Base-by-base conservation (phyloP, 345 rosid species). In the Psidium guajava region DNA sequence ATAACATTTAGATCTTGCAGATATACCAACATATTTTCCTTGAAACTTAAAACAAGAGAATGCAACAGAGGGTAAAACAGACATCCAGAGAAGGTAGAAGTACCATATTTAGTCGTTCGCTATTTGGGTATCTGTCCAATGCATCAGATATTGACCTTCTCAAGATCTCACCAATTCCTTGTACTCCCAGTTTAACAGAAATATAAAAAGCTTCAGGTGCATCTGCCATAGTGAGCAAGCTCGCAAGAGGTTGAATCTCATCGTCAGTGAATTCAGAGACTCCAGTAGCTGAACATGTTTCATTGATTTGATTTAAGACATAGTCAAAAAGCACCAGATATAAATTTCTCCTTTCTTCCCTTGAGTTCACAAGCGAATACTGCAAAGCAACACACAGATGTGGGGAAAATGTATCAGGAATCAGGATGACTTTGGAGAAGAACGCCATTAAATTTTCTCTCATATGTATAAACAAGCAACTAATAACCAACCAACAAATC, bases 181-280 rank as follows among this genome's bases (percentile, higher is more conserved):
- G 98, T 82, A 96, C 90, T 75, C 99, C 99, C 86, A 95, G 96
- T 92, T 93, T 97, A 89, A 97, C 95, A 91, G 99, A 92, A 87
- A 96, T 95, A 91, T 91, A 94, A 91, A 93, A 96, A 52, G 99
- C 99, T 92, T 95, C 99, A 24, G 99, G 96, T 55, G 99, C 99
- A 90, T 94, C 95, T 80, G 96, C 98, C 86, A 93, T 93, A 90
- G 94, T 90, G 50, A 97, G 98, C 85, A 95, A 89, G 83, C 89
- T 88, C 81, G 99, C 96, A 84, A 97, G 88, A 85, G 95, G 98
- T 83, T 93, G 96, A 90, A 95, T 92, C 91, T 97, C 99, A 86
- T 97, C 97, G 87, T 93, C 93, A 85, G 88, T 88, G 85, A 93
- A 97, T 86, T 96, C 99, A 81, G 98, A 94, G 86, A 93, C 92